Evolutionary conservation across 2,329 filamentous ascomycete species (phyloP).

Genomic region (Pseudonectria buxi): DNA sequence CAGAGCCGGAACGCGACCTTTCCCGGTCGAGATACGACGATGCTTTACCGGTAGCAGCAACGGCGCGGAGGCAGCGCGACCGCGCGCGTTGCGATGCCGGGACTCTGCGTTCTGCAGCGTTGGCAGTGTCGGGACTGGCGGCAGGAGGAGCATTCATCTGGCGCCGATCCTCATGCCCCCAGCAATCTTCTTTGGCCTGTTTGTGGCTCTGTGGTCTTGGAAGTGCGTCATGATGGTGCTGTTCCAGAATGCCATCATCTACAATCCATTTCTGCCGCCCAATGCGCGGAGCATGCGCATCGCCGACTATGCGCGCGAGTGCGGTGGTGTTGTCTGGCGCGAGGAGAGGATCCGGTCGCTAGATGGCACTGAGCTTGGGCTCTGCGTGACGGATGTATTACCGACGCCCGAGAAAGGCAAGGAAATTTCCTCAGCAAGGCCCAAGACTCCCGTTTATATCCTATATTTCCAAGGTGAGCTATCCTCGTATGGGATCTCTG

Average conservation of each 20-base stretch:
- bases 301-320: constrained; percentile 52
- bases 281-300: constrained; percentile 63
- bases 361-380: constrained; percentile 59
- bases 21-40: not conserved
- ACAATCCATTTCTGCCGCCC: constrained; percentile 70
- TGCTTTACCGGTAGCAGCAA: not conserved
- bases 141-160: constrained; percentile 23
- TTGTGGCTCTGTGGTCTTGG: constrained; percentile 57
- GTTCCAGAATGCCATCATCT: constrained; percentile 77
- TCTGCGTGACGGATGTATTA: constrained; percentile 46
- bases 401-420: constrained; percentile 1
- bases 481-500: not conserved
- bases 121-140: not conserved
- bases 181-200: constrained; percentile 56
- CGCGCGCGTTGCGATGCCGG: constrained; percentile 1
- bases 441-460: constrained; percentile 40
- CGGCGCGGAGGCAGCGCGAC: not conserved
- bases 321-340: constrained; percentile 58
- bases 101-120: too few relatives aligned
- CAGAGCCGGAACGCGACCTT: constrained; percentile 1
- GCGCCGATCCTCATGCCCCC: constrained; percentile 54
- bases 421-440: not conserved
- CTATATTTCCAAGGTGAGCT: constrained; percentile 20
- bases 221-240: constrained; percentile 68
- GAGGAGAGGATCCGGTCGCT: constrained; percentile 52